phyloP scores from a whole-genome alignment of 192 early-diverging fungal species.

The Coemansia sp. region DNA sequence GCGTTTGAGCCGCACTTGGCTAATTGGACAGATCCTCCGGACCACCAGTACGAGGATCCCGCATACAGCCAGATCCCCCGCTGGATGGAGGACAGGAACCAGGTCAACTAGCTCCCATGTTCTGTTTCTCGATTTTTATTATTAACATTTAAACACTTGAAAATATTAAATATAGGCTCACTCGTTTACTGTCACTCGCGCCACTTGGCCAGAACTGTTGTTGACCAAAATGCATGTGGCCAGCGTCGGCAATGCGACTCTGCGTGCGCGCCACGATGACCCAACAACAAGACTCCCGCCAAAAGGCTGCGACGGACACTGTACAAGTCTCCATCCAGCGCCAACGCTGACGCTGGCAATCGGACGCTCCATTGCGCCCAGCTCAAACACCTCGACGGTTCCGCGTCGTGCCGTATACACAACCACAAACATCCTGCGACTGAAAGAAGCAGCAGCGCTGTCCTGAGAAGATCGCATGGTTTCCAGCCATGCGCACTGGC shows the following conservation, averaged over 20 bases:
- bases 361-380: constrained; percentile 23
- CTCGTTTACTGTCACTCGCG: constrained; percentile 10
- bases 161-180: background rate
- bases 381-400: constrained; percentile 32
- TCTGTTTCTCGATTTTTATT: background rate
- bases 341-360: constrained; percentile 35
- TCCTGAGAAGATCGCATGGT: background rate
- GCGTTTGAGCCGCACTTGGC: constrained; percentile 27
- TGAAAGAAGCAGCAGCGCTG: background rate
- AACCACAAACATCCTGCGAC: constrained; percentile 27
- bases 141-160: background rate
- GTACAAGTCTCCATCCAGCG: constrained; percentile 34
- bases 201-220: constrained; percentile 18
- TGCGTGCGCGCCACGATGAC: constrained; percentile 17
- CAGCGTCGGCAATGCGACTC: constrained; percentile 16
- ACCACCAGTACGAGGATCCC: constrained; percentile 26
- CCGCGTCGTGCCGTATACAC: constrained; percentile 35
- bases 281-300: constrained; percentile 45
- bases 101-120: constrained; percentile 11
- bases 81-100: constrained; percentile 44
- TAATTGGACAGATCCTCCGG: constrained; percentile 38
- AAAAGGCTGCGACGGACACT: constrained; percentile 49
- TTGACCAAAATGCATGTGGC: constrained; percentile 34
- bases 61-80: constrained; percentile 39
- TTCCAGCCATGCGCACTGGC: constrained; percentile 52